Evolutionary conservation across 495 filamentous ascomycete genomes (phyloP), one percentile per base, ranked within the genome.

Genomic region (Rhypophila decipiens): DNA sequence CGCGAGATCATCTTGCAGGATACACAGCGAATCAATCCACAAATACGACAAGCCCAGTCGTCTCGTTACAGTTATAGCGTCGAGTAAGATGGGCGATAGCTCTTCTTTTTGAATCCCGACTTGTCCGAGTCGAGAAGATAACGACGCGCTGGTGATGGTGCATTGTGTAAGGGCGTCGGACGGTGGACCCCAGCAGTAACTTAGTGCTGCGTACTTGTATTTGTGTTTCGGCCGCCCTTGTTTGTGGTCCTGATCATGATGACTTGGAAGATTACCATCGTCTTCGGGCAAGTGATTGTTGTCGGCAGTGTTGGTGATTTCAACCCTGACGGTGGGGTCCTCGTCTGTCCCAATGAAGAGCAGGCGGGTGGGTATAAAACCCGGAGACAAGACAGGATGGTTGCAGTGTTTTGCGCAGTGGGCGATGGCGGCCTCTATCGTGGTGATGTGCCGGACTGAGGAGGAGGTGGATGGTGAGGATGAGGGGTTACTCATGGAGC

Each of bases 11-110:
- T 47, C 45, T 24, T 47, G 45, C 23, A 47, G n/a, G n/a, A 47
- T 47, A 37, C 45, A 47, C 21, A 40, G n/a, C 10, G 45, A 17
- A 21, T 47, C 45, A 4, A 47, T 22, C 45, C 45, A 47, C 5
- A 47, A n/a, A 19, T 47, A 40, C 10, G 24, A 18, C 5, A 19
- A 12, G n/a, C 43, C 43, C 19, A 46, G 43, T 10, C 17, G n/a
- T 4, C 18, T 17, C 5, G 31, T 17, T 2, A 46, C 11, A 11
- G 8, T 4, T 10, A 46, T 37, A 2, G 43, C 29, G 21, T 46
- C 43, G n/a, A 15, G 43, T n/a, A 46, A n/a, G 3, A 19, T 20
- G 12, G 38, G 5, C 15, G 38, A 20, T 20, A 39, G 27, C 13
- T 31, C 27, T n/a, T n/a, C n/a, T n/a, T n/a, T n/a, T n/a, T n/a